Evolutionary conservation across 2,329 filamentous ascomycete species (phyloP), one percentile per base, ranked within the genome.

Genomic region (Xylaria multiplex): DNA sequence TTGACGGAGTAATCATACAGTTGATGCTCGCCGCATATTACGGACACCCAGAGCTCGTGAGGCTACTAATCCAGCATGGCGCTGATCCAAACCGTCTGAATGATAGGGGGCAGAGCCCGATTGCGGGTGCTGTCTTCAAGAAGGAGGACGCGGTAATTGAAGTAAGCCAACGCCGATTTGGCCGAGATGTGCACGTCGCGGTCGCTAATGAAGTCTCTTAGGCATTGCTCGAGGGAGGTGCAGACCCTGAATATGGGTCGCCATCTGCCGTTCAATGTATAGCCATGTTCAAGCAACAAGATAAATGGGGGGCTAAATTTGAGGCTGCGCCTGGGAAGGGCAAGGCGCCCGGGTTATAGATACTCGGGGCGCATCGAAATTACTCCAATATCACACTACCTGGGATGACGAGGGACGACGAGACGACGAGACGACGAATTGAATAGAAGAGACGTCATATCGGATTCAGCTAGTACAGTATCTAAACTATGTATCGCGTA

Each of bases 21-120:
- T 81, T 93, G 65, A 93, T 93, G 91, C 84, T 93, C 1, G 87
- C 90, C 0, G 84, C 89, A 0, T 93, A 93, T 72, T 85, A 92
- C 70, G 90, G 90, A 11, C 88, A 92, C 61, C 81, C 84, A 1
- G 81, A 85, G 0, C 83, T 91, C 0, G 88, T 90, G 30, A 81
- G 80, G 53, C 80, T 90, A 65, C 82, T 93, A 11, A 76, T 92
- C 1, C 79, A 85, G 32, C 82, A 87, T 65, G 88, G 88, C 1
- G 89, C 89, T 1, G 88, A 92, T 72, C 84, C 89, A 0, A 91
- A 93, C 76, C 81, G 85, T 1, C 73, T 92, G 32, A 93, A 93
- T 68, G 90, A 90, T 67, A 79, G 86, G 50, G 88, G 88, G 0
- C 91, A 93, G 78, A 91, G 88, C 68, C 87, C 88, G 0, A 80